Evolutionary conservation across 225 moss, liverwort and hornwort species (phyloP), one percentile per base, ranked within the genome.

Genomic region (Sphagnum contortum): DNA sequence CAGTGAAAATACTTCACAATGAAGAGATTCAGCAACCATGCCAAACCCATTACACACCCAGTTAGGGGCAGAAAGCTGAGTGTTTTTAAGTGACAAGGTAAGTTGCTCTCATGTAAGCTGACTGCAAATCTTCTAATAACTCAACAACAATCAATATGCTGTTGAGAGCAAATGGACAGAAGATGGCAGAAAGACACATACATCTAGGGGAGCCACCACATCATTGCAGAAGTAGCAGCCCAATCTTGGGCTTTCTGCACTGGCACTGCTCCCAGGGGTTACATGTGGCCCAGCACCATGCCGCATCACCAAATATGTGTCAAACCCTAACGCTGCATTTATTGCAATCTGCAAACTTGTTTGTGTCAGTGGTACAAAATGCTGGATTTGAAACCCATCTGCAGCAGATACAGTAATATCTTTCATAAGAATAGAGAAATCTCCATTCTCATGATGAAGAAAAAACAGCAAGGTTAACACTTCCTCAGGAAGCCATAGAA

Each of bases 141-240:
- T 29, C 29, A 29, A 29, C 29, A 29, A 29, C 29, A 29, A 29
- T 29, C 29, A 29, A 29, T 29, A 29, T 29, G 29, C 29, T 29
- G 29, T 29, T 29, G 29, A 29, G 53, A 55, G 10, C 48, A 45
- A 57, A 12, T 4, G 50, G 44, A 47, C 6, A 9, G 7, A 52
- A 52, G 52, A 52, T 5, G 52, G 9, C 7, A 52, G 52, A 9
- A 9, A 52, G 52, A 48, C 10, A 68, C 96, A 75, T 83, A 98
- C 96, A 78, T 98, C 90, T 59, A 93, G 70, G 48, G 98, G 98
- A 73, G 98, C 98, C 59, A 98, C 98, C 67, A 98, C 87, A 73
- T 98, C 98, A 59, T 88, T 93, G 81, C 98, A 98, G 61, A 98
- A 98, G 78, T 98, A 98, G 78, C 98, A 98, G 63, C 98, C 92